Base-by-base conservation (phyloP, 1,284 basidiomycete species). In the Testicularia cyperi region DNA sequence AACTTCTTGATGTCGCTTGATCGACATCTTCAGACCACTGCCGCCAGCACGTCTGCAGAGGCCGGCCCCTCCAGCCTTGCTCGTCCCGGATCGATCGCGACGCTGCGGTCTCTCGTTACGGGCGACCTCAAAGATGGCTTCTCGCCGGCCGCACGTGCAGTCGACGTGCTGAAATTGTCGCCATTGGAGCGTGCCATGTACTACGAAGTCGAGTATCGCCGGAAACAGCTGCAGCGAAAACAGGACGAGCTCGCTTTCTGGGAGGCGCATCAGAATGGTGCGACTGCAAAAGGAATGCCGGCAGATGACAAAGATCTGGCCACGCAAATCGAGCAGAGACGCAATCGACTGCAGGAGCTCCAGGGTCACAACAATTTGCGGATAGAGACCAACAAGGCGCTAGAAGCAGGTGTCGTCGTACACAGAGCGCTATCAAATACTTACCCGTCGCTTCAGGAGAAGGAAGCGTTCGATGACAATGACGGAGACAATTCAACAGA, bases 111-210 rank as follows among this genome's bases (percentile, higher is more conserved):
- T 9, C 8, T 35, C 19, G 16, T 35, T 6, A 9, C 33, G 9
- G 30, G 30, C 18, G 30, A 31, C 8, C 8, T 15, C 9, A 31
- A 31, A 16, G 30, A 8, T 9, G 30, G 9, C 18, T 16, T 31
- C n/a, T n/a, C n/a, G n/a, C n/a, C n/a, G n/a, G n/a, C n/a, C n/a
- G n/a, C n/a, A n/a, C n/a, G n/a, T n/a, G n/a, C n/a, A n/a, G n/a
- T n/a, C 14, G 33, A 35, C 9, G 33, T 22, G 19, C 19, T 7
- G 22, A 12, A 9, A 31, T 42, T 63, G 0, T 53, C 60, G 2
- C 55, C 61, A 5, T 38, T 64, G 6, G 61, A 64, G 37, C 41
- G 61, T 5, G 61, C 61, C 1, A 44, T 58, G 19, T 47, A 54
- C 44, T 47, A 64, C 31, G 55, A 64, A 31, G 44, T 58, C 5